Conservation (phyloP, 2,329 filamentous ascomycete genomes). For the Botrytis paeoniae region DNA sequence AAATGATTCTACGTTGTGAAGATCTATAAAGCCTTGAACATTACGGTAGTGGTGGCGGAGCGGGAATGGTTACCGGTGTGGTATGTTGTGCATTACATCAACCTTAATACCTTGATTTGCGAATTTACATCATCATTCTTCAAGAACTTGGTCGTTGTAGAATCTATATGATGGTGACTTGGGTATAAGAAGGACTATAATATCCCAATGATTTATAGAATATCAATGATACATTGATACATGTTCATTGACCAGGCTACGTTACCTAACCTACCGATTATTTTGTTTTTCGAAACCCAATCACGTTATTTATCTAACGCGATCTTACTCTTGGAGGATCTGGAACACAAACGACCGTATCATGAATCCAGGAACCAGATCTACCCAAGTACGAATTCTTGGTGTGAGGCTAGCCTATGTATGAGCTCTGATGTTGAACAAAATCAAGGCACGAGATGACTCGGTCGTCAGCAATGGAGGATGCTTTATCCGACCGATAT, state of each 20-base stretch:
- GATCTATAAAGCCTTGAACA: not conserved
- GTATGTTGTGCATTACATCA: not conserved
- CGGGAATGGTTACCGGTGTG: not conserved
- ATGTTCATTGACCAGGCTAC: not conserved
- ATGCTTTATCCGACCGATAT: not conserved
- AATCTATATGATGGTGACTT: not conserved
- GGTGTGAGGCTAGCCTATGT: not conserved
- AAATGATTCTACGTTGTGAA: not conserved
- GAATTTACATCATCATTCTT: constrained; percentile 1
- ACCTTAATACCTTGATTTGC: not conserved
- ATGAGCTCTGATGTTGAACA: not conserved
- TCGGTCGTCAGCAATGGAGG: not conserved
- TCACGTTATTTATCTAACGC: not conserved
- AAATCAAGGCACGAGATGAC: not conserved
- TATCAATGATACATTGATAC: not conserved
- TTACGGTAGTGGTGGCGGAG: constrained; percentile 3
- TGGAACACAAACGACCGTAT: not conserved
- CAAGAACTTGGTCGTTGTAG: not conserved
- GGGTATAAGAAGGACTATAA: not conserved
- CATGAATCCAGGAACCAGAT: constrained; percentile 3
- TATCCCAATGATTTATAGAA: not conserved
- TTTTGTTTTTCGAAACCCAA: not conserved
- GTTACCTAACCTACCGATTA: not conserved
- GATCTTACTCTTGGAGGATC: not conserved
- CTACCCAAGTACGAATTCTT: not conserved